Base-by-base conservation (phyloP, 441 rosid genomes). In the Corymbia calophylla region DNA sequence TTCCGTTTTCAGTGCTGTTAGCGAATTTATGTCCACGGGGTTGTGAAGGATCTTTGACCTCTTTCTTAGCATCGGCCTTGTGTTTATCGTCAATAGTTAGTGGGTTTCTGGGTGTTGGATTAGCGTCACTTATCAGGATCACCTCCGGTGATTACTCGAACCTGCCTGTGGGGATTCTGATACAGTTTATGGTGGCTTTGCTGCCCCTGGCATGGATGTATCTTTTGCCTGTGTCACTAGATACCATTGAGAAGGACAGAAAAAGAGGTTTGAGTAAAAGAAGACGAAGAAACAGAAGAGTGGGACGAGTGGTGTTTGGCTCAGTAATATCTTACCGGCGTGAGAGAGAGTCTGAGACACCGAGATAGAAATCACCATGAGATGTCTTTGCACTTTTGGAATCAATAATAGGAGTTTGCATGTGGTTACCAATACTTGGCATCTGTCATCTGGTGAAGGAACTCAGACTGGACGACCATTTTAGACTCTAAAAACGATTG, bases 21-120 rank as follows among this genome's bases (percentile, higher is more conserved):
- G 97, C 93, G 6, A 94, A 92, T 89, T 91, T 95, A 90, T 97
- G 99, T 89, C 99, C 98, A 1, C 92, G 86, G 90, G 98, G 99
- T 9, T 97, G 95, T 87, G 98, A 95, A 94, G 99, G 98, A 90
- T 95, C 99, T 27, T 92, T 97, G 53, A 95, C 94, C 53, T 96
- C 99, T 51, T 97, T 97, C 91, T 87, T 96, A 81, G 97, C 98
- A 53, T 95, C 99, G 5, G 85, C 94, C 35, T 84, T 96, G 90
- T 95, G 97, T 92, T 89, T 97, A 18, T 96, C 99, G 25, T 95
- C 97, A 21, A 93, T 96, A 56, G 77, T 95, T 32, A 91, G 97
- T 68, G 99, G 97, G 9, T 93, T 96, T 90, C 88, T 92, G 53
- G 98, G 98, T 44, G 93, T 96, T 32, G 97, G 97, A 29, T 91